Conservation (phyloP, 768 basidiomycete genomes). For the Harrya chromipes region DNA sequence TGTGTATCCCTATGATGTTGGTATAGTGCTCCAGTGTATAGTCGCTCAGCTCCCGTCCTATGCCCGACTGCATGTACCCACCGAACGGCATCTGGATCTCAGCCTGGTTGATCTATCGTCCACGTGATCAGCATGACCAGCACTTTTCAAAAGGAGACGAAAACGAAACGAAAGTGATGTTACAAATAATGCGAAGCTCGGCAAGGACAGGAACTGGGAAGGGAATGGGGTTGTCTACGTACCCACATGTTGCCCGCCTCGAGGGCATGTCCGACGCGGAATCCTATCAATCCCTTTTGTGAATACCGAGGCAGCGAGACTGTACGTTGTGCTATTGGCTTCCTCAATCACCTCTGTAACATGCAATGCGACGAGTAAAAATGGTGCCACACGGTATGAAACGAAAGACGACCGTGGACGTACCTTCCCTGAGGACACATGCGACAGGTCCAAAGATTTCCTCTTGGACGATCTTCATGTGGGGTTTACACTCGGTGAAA, state of each 20-base stretch:
- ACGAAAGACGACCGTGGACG: too few relatives aligned
- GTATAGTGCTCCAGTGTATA: constrained; percentile 54
- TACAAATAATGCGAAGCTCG: too few relatives aligned
- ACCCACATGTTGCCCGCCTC: constrained; percentile 83
- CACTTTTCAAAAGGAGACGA: too few relatives aligned
- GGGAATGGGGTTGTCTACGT: too few relatives aligned
- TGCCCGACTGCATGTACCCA: constrained; percentile 81
- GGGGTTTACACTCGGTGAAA: constrained; percentile 59
- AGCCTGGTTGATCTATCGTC: constrained; percentile 21
- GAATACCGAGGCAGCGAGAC: constrained; percentile 87
- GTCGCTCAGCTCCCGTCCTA: constrained; percentile 80
- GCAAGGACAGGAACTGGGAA: too few relatives aligned
- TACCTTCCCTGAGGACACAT: constrained; percentile 64
- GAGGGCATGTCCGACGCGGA: constrained; percentile 68
- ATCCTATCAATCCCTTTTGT: constrained; percentile 72
- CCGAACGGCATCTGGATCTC: constrained; percentile 65
- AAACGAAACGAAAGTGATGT: too few relatives aligned
- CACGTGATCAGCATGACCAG: too few relatives aligned
- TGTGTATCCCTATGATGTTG: constrained; percentile 30
- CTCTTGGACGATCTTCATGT: constrained; percentile 73
- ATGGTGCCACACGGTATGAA: too few relatives aligned
- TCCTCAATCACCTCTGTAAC: constrained; percentile 43
- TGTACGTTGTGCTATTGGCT: constrained; percentile 88
- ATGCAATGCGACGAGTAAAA: too few relatives aligned
- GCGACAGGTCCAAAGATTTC: constrained; percentile 84